Conservation (phyloP, 768 basidiomycete genomes). For the Hericium erinaceus region DNA sequence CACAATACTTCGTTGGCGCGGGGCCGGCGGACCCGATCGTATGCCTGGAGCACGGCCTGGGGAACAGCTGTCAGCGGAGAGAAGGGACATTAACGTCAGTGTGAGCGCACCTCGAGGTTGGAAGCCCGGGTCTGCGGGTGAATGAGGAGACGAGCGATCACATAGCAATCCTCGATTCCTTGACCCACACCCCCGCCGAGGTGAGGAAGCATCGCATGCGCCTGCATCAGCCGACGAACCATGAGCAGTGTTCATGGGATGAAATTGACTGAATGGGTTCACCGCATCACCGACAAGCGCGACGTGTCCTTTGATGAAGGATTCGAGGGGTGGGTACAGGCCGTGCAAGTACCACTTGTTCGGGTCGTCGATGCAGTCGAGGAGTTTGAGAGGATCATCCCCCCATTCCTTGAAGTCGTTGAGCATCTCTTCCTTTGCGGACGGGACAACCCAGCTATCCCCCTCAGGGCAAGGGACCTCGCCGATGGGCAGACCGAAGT, state of each 20-base stretch:
- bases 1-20: conserved; percentile 41
- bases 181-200: conserved; percentile 51
- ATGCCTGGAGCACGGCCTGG: conserved; percentile 39
- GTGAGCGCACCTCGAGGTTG: conserved; percentile 32
- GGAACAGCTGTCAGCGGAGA: conserved; percentile 4
- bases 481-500: background rate
- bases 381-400: conserved; percentile 29
- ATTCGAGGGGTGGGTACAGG: conserved; percentile 34
- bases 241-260: background rate
- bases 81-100: background rate
- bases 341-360: conserved; percentile 47
- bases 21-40: conserved; percentile 34
- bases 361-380: conserved; percentile 33
- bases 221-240: conserved; percentile 15
- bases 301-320: conserved; percentile 33
- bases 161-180: conserved; percentile 46
- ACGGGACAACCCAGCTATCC: conserved; percentile 31
- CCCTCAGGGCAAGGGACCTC: background rate
- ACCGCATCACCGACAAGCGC: conserved; percentile 46
- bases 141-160: conserved; percentile 35
- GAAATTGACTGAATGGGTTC: background rate
- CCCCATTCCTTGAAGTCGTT: conserved; percentile 39
- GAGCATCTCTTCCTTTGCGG: conserved; percentile 33
- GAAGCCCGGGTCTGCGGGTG: conserved; percentile 30
- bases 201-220: conserved; percentile 52